Evolutionary conservation across 331 rosid genomes (phyloP), one percentile per base, ranked within the genome.

Genomic region (Saraca asoca): DNA sequence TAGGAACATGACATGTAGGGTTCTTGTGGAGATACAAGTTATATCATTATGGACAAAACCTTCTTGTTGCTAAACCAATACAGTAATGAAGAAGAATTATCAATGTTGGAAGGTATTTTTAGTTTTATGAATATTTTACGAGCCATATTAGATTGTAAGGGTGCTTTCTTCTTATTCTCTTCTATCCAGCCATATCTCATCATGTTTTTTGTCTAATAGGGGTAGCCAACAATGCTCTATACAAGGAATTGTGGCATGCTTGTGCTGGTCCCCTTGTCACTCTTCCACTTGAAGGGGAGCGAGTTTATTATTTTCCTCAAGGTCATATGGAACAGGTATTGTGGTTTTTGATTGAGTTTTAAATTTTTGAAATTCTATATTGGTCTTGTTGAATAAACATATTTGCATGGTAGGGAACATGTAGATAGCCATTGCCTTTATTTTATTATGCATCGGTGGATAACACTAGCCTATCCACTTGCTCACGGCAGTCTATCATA

Each of bases 301-400:
- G 91, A 58, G 98, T 93, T 33, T 93, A 87, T 76, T 93, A 93
- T 82, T 93, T 87, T 72, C 98, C 95, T 3, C 98, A 93, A 82
- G 98, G 98, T 78, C 98, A 93, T 48, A 93, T 93, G 96, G 98
- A 93, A 79, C 98, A 93, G 95, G 98, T 93, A 79, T 62, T 41
- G 51, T 42, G 38, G 54, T 16, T 9, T 17, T 46, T 4, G 13
- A 44, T 5, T 44, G 50, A 44, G 12, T 13, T 44, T 14, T 16
- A 6, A 50, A 1, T 9, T 50, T 5, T 39, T 39, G 9, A 9
- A 17, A 17, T 16, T 16, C 2, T 50, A 3, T 6, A 24, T 16
- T 15, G 24, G 12, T 7, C 43, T 39, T 15, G 7, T 18, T 48
- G 9, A n/a, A n/a, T 5, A 14, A 48, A 44, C 1, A 14, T 7